A percentile compares a stretch with the other conserved stretches of the same genome.
These are phyloP conservation scores for Davidsoniella australis DNA, from an alignment of 2,329 filamentous ascomycete genomes.

Conservation along the genomic window DNA sequence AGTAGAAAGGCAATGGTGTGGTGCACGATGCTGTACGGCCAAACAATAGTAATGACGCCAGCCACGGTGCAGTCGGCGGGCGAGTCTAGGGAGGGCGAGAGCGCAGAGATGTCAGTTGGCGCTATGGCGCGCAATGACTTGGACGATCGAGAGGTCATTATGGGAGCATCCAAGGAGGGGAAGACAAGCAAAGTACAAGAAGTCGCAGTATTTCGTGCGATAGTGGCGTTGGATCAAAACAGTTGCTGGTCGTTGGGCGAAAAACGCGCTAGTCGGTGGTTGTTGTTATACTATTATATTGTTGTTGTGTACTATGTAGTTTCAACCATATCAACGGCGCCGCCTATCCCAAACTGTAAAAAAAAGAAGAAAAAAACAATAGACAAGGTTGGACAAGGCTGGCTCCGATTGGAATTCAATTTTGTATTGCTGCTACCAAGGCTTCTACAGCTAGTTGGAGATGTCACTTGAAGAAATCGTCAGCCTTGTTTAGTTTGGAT, in stretches of 20 bases:
- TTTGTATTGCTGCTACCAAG: too few species aligned
- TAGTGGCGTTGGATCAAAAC: background rate
- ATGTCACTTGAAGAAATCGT: too few species aligned
- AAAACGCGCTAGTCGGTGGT: background rate
- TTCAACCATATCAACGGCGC: too few species aligned
- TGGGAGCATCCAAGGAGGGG: background rate
- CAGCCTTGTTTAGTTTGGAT: too few species aligned
- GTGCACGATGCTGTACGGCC: constrained; percentile 74
- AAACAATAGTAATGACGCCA: constrained; percentile 68
- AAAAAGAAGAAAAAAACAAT: too few species aligned
- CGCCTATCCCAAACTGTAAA: too few species aligned
- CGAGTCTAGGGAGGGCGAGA: constrained; percentile 30
- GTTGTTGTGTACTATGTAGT: too few species aligned
- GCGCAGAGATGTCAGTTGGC: constrained; percentile 36
- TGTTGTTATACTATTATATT: background rate
- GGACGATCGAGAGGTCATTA: constrained; percentile 2
- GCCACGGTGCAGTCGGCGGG: constrained; percentile 32
- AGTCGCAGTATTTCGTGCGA: background rate
- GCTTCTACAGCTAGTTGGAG: too few species aligned
- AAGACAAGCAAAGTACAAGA: background rate
- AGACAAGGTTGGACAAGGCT: too few species aligned
- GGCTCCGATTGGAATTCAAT: too few species aligned
- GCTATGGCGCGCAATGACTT: constrained; percentile 18
- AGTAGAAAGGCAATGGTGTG: constrained; percentile 62
- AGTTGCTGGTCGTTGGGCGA: background rate